These are phyloP conservation scores for Aureobasidium lini DNA, from an alignment of 2,329 filamentous ascomycete genomes.

Conservation along the genomic window DNA sequence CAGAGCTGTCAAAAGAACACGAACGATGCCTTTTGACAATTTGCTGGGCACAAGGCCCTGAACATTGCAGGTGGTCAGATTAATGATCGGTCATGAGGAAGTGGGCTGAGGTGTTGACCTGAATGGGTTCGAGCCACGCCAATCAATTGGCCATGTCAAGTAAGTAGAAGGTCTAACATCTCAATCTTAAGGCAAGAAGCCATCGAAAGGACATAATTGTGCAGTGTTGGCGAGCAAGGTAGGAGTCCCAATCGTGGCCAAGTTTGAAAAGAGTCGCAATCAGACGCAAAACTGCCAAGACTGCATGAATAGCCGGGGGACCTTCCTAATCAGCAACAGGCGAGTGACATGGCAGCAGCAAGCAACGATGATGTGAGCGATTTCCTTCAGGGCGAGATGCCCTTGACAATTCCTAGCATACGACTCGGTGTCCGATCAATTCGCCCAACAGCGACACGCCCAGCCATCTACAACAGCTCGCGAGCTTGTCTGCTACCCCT, in stretches of 20 bases:
- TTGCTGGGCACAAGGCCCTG: not conserved
- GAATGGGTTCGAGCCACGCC: too few relatives aligned
- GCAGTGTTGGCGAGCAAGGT: not conserved
- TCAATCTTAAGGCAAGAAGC: not conserved
- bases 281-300: not conserved
- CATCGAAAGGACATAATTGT: too few relatives aligned
- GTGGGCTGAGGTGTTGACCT: too few relatives aligned
- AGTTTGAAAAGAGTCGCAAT: too few relatives aligned
- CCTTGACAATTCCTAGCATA: not conserved
- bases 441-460: not conserved
- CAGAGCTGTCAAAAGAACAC: conserved; percentile 6
- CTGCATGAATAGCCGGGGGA: conserved; percentile 1
- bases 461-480: not conserved
- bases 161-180: too few relatives aligned
- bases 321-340: conserved; percentile 11
- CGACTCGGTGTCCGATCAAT: not conserved
- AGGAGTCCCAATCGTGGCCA: too few relatives aligned
- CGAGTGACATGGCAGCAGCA: not conserved
- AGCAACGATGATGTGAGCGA: not conserved
- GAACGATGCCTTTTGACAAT: not conserved
- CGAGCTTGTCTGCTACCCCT: not conserved
- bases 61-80: not conserved
- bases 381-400: conserved; percentile 4
- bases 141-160: too few relatives aligned
- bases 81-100: not conserved